Conservation (phyloP, 108 stramenopile genomes). For the Fragilariopsis cylindrus region DNA sequence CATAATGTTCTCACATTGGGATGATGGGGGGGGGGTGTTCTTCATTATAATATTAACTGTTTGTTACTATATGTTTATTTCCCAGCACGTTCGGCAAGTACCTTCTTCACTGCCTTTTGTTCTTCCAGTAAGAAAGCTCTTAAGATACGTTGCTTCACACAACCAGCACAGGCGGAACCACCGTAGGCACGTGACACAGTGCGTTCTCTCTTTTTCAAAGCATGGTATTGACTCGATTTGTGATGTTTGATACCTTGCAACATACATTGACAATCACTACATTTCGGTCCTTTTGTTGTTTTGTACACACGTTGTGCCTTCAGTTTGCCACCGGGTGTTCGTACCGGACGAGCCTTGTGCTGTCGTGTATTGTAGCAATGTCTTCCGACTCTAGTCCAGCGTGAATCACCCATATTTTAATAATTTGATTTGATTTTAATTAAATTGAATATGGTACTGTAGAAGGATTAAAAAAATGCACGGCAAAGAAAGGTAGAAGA, state of each 20-base stretch:
- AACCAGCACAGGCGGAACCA: constrained; percentile 85
- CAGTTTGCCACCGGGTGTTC: constrained; percentile 93
- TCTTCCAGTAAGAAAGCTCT: constrained; percentile 99
- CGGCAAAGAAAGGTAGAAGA: neutral
- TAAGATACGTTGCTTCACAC: constrained; percentile 94
- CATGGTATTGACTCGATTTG: constrained; percentile 55
- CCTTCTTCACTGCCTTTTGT: constrained; percentile 99
- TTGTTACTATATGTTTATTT: constrained; percentile 28
- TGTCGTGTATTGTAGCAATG: constrained; percentile 94
- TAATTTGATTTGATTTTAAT: neutral
- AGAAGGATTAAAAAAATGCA: constrained; percentile 1
- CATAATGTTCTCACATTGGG: too few relatives aligned
- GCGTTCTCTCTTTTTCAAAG: constrained; percentile 93
- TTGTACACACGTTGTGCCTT: constrained; percentile 90
- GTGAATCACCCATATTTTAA: constrained; percentile 81
- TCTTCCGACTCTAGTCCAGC: constrained; percentile 92
- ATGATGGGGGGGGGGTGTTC: too few relatives aligned
- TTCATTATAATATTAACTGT: neutral
- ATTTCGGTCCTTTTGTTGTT: constrained; percentile 88
- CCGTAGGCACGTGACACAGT: constrained; percentile 98
- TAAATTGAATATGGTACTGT: constrained; percentile 16
- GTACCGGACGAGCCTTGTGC: constrained; percentile 75
- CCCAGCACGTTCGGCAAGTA: constrained; percentile 84
- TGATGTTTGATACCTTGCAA: constrained; percentile 93
- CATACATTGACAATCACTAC: constrained; percentile 88